A percentile compares a stretch with the other conserved stretches of the same genome.
Evolutionary conservation across 306 rosid species (phyloP).

Genomic region (Acacia confusa): DNA sequence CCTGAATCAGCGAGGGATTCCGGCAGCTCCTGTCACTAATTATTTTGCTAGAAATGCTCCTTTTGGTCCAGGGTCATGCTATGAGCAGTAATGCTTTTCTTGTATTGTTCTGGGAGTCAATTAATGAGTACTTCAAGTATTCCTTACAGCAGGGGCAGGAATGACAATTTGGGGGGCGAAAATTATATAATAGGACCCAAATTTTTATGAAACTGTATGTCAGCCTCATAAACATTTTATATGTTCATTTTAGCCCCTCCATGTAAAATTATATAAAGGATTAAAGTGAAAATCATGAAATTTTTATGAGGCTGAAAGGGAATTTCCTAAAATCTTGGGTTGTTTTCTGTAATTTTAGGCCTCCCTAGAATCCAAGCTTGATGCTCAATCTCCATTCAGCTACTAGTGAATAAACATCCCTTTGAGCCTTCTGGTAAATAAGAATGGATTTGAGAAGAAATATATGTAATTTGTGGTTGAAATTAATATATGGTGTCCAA

Average conservation of each 20-base stretch:
- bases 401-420: conserved; percentile 2
- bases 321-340: too few species aligned
- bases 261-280: too few species aligned
- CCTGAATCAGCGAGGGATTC: conserved; percentile 72
- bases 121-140: not conserved
- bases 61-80: conserved; percentile 80
- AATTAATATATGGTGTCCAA: not conserved
- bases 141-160: too few species aligned
- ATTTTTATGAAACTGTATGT: too few species aligned
- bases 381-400: not conserved
- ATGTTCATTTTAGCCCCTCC: too few species aligned
- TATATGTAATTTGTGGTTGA: conserved; percentile 34
- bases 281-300: too few species aligned
- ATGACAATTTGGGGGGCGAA: too few species aligned
- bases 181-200: too few species aligned
- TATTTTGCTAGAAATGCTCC: conserved; percentile 67
- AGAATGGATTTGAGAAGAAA: not conserved
- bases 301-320: too few species aligned
- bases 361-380: conserved; percentile 8
- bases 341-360: too few species aligned
- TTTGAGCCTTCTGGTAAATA: conserved; percentile 3
- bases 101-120: not conserved
- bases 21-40: conserved; percentile 85
- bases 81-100: conserved; percentile 47
- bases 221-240: too few species aligned